Percentiles rank a stretch among this genome's conserved stretches.
phyloP scores from a whole-genome alignment of 2,329 filamentous ascomycete species.

The Neonectria coccinea region DNA sequence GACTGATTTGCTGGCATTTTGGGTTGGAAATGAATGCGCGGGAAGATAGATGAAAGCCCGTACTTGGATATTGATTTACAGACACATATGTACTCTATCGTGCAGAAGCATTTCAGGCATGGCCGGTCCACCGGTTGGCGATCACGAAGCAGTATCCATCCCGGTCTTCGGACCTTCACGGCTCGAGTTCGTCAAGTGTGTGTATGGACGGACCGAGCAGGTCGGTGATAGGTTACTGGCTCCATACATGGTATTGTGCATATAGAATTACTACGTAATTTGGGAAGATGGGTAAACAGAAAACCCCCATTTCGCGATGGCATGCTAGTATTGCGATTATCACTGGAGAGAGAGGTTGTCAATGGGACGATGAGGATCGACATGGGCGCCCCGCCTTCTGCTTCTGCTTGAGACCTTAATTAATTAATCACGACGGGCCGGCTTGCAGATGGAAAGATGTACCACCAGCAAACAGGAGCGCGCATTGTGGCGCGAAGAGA shows the following conservation, averaged over 20 bases:
- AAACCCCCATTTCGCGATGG: too few relatives aligned
- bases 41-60: neutral
- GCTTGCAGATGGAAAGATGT: neutral
- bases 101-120: slow-evolving; percentile 1
- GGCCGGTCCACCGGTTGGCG: neutral
- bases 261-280: too few relatives aligned
- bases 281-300: too few relatives aligned
- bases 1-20: neutral
- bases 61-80: neutral
- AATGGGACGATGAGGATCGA: slow-evolving; percentile 37
- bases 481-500: too few relatives aligned
- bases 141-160: neutral
- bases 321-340: neutral
- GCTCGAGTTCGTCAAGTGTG: neutral
- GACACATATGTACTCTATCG: neutral
- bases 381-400: slow-evolving; percentile 16
- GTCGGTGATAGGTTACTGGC: neutral
- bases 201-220: neutral
- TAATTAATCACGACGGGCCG: slow-evolving; percentile 15
- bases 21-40: neutral
- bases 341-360: slow-evolving; percentile 23
- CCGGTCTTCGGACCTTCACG: neutral
- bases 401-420: slow-evolving; percentile 19
- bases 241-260: neutral
- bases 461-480: neutral